Evolutionary conservation across 768 basidiomycete species (phyloP).

Genomic region (Suillus spraguei): DNA sequence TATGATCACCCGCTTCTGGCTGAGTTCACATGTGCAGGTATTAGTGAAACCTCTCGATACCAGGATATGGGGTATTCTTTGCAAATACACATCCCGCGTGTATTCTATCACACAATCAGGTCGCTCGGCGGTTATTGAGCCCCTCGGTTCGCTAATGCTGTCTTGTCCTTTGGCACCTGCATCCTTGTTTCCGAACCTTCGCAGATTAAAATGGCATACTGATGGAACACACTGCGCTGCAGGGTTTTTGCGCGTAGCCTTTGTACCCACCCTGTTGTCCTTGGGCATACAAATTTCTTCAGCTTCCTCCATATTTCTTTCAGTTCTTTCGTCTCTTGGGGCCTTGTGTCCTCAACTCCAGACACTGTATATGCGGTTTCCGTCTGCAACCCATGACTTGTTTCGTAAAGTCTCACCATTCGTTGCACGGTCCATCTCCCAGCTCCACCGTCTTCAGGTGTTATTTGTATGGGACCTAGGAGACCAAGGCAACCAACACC

Average conservation of each 20-base stretch:
- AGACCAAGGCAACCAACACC: background rate
- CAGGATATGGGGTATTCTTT: conserved; percentile 22
- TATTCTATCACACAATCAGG: conserved; percentile 16
- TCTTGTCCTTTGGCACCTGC: conserved; percentile 16
- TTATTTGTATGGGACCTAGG: background rate
- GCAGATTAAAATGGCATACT: conserved; percentile 24
- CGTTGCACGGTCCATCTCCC: background rate
- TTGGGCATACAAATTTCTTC: background rate
- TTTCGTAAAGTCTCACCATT: background rate
- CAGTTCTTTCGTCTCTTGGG: conserved; percentile 2
- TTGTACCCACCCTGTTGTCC: conserved; percentile 21
- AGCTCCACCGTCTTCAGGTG: background rate
- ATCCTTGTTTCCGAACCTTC: conserved; percentile 26
- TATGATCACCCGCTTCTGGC: background rate
- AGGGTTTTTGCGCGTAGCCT: conserved; percentile 28
- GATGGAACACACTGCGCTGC: conserved; percentile 23
- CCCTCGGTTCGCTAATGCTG: conserved; percentile 17
- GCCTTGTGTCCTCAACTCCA: background rate
- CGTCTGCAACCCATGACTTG: background rate
- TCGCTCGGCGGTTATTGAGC: background rate
- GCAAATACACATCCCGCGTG: conserved; percentile 20
- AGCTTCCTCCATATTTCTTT: background rate
- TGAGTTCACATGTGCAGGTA: background rate
- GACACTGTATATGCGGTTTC: background rate
- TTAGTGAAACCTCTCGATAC: background rate